Percentiles rank a stretch among this genome's conserved stretches.
Evolutionary conservation across 75 land plant species (phyloP).

Genomic region (Picea glauca): DNA sequence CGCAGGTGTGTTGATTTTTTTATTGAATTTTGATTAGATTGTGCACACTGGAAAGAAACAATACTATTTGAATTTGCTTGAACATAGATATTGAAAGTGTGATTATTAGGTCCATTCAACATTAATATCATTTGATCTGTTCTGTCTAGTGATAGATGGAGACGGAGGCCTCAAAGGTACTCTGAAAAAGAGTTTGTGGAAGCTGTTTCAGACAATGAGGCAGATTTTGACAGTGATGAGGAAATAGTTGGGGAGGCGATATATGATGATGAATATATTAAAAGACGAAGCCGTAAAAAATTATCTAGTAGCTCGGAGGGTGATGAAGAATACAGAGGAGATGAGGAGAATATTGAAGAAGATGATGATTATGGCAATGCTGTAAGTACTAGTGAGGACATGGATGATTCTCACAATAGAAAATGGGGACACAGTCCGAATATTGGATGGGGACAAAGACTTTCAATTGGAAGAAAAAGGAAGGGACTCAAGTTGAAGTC

Average conservation of each 20-base stretch:
- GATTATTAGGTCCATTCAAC: background rate
- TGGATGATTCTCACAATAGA: conserved; percentile 21
- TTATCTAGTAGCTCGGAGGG: conserved; percentile 48
- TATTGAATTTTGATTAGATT: background rate
- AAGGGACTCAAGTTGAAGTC: conserved; percentile 56
- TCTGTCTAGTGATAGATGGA: conserved; percentile 48
- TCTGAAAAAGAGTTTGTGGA: conserved; percentile 62
- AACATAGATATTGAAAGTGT: background rate
- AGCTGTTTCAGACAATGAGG: conserved; percentile 70
- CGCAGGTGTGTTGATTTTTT: conserved; percentile 32
- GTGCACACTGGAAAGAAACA: background rate
- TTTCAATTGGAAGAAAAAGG: conserved; percentile 41
- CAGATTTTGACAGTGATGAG: conserved; percentile 83
- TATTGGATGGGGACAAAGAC: conserved; percentile 15
- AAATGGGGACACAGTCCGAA: conserved; percentile 9
- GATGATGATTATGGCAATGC: conserved; percentile 58
- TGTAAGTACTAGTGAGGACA: conserved; percentile 52
- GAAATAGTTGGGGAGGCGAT: conserved; percentile 97
- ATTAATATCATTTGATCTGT: conserved; percentile 7
- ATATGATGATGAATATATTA: conserved; percentile 90
- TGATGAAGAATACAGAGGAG: conserved; percentile 67
- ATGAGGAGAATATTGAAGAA: conserved; percentile 68
- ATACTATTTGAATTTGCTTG: background rate
- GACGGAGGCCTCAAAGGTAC: conserved; percentile 79
- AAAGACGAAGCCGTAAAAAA: conserved; percentile 41